Conservation (phyloP, 208 protist species). For the Wallacemonas sp. region DNA sequence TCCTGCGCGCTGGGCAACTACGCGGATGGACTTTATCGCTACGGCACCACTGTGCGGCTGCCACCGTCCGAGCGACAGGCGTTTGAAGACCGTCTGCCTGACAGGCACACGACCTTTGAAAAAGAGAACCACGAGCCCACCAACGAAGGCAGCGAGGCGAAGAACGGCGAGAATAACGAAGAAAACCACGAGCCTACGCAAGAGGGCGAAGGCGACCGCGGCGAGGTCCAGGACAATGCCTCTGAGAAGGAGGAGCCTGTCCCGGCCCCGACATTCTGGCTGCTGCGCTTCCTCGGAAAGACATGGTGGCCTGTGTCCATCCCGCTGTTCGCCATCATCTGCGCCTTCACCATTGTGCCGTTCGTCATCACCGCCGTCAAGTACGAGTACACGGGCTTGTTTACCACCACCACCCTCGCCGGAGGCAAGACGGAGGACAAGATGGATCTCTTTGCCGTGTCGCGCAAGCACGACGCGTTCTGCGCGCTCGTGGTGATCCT, state of each 20-base stretch:
- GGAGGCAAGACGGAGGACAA: background rate
- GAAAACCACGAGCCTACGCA: conserved; percentile 2
- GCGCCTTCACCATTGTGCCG: conserved; percentile 19
- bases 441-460: conserved; percentile 2
- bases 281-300: conserved; percentile 1
- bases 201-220: background rate
- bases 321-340: conserved; percentile 14
- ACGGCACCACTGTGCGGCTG: conserved; percentile 20
- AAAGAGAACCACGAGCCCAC: conserved; percentile 1
- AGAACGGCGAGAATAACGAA: background rate
- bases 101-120: background rate
- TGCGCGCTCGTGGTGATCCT: conserved; percentile 22
- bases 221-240: background rate
- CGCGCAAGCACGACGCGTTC: background rate
- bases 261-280: background rate
- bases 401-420: background rate
- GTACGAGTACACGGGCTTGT: conserved; percentile 10
- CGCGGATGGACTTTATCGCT: conserved; percentile 22
- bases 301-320: conserved; percentile 20
- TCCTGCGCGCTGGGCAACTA: conserved; percentile 39
- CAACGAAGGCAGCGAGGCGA: background rate
- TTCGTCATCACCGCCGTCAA: background rate
- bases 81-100: conserved; percentile 7
- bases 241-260: conserved; percentile 4
- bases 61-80: conserved; percentile 13